Conservation (phyloP, 495 filamentous ascomycete genomes). For the Apiosordaria backusii region DNA sequence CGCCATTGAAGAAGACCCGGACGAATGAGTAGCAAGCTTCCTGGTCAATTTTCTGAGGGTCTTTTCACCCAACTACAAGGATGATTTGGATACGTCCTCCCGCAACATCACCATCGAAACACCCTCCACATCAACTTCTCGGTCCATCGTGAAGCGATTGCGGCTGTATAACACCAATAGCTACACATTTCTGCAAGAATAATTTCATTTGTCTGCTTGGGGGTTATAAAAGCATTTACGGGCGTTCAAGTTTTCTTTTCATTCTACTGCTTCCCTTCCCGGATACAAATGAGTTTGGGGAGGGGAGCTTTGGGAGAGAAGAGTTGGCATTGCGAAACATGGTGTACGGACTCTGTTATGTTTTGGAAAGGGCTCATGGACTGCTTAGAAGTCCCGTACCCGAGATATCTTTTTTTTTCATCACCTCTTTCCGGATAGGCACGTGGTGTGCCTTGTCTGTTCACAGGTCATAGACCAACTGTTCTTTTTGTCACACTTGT, state of each 20-base stretch:
- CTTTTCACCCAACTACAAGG: background rate
- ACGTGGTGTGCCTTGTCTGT: background rate
- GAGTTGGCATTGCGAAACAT: background rate
- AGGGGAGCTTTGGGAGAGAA: background rate
- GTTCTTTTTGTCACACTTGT: background rate
- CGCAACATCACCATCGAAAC: background rate
- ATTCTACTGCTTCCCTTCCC: background rate
- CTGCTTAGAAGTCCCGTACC: background rate
- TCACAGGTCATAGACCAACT: background rate
- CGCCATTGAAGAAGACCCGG: conserved; percentile 46
- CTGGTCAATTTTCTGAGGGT: background rate
- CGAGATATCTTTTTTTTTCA: background rate
- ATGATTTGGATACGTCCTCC: background rate
- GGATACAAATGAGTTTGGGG: background rate
- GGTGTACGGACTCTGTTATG: background rate
- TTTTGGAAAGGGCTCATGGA: background rate
- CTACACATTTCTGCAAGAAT: background rate
- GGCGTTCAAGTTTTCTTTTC: conserved; percentile 21
- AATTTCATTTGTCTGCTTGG: conserved; percentile 19
- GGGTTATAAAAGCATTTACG: conserved; percentile 29
- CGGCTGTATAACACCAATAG: background rate
- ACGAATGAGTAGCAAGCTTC: conserved; percentile 26
- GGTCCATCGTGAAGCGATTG: background rate
- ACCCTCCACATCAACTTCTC: background rate
- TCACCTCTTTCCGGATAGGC: background rate